Evolutionary conservation across 1,284 basidiomycete genomes (phyloP), one percentile per base, ranked within the genome.

Genomic region (Austroboletus novae-zelandiae): DNA sequence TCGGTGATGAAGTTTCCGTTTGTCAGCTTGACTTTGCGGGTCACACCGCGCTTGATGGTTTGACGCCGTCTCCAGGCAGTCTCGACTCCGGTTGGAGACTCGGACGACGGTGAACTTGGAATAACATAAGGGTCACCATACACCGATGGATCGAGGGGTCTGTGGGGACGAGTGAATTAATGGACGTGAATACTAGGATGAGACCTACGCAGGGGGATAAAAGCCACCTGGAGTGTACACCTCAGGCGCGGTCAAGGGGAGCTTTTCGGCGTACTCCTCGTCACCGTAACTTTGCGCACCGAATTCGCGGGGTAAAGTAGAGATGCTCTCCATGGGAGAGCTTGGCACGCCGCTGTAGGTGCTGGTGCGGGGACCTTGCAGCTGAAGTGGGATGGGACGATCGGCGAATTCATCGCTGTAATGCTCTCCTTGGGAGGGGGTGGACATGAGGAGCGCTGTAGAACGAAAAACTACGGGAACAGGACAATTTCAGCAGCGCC

Each of bases 1-100:
- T 96, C 93, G 37, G 85, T 79, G 65, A 96, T 89, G 73, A 94
- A 96, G 64, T 96, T 91, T 52, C 93, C 93, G 47, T 91, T 79
- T 2, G 92, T 95, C 57, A 98, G 85, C 69, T 93, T 91, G 73
- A 98, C 89, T 66, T 90, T 92, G 58, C 91, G 90, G 15, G 91
- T 93, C 14, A 91, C 88, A 59, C 91, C 91, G 50, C 91, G 88
- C 65, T 90, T 91, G 71, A 93, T 91, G n/a, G 90, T 93, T 69
- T 95, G 91, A 45, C 92, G 84, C 48, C 89, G 83, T 61, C 89
- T 78, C 89, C 89, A 90, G 15, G 84, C 84, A 43, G 76, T 80
- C 52, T 91, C 86, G 34, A 77, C 79, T 43, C 84, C 85, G 51
- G 73, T 78, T n/a, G 82, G 82, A 7, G 78, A 76, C 23, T 78